Evolutionary conservation across 352 stramenopile genomes (phyloP), one percentile per base, ranked within the genome.

Genomic region (Globisporangium irregulare): DNA sequence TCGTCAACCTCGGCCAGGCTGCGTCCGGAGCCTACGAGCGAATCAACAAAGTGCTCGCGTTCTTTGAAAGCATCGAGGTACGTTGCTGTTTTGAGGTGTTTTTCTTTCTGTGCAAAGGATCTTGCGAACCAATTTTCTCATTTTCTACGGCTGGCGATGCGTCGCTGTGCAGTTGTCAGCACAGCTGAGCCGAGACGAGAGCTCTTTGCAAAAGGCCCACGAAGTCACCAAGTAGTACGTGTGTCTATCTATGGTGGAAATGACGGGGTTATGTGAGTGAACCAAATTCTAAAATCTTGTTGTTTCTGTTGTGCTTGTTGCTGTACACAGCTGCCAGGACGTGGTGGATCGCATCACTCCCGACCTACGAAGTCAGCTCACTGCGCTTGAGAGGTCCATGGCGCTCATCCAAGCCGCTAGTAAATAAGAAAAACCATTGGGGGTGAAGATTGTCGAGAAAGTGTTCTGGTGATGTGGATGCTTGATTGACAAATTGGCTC

Each of bases 31-130:
- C 73, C 20, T 73, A 70, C 48, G 59, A 81, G 46, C 71, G 59
- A 25, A 71, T 82, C 24, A 75, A 78, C 50, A 58, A 63, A 22
- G 75, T 80, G 8, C 71, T 85, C 15, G 55, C 27, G 5, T 82
- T 85, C 54, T 73, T 85, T 18, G 75, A 79, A 43, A 68, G 67
- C 60, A 72, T 73, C 5, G 73, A 82, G 74, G 77, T 82, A 50
- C 1, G 22, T 5, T 7, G 3, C 25, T 6, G 22, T 12, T 7
- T 54, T 9, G 4, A 22, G 20, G 14, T n/a, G 7, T 15, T 34
- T 29, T 24, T n/a, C 12, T n/a, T 9, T 20, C 7, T 8, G 25
- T 59, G 55, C 4, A 18, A 25, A 27, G 29, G 12, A 18, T 2
- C 25, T 36, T 12, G 15, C 20, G 43, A 51, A 51, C 43, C 43